phyloP scores from a whole-genome alignment of 768 basidiomycete species.

The Pleurotus tuoliensis region DNA sequence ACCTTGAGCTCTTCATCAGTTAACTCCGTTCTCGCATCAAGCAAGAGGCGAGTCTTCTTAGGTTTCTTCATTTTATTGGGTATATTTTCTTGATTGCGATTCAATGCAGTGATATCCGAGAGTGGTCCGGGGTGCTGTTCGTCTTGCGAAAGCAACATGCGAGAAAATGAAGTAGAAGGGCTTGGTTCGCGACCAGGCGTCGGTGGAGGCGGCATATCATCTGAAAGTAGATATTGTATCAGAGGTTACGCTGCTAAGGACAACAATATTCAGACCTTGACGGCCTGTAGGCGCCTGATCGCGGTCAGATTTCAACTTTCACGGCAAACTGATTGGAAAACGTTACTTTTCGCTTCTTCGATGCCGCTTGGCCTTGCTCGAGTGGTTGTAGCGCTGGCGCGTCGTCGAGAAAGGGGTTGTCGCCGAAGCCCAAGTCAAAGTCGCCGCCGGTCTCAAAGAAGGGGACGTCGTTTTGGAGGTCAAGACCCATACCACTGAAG shows the following conservation, averaged over 20 bases:
- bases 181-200: conserved; percentile 13
- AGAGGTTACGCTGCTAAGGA: too few relatives aligned
- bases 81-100: conserved; percentile 16
- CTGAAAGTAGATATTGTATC: conserved; percentile 3
- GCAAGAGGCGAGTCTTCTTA: conserved; percentile 53
- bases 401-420: conserved; percentile 24
- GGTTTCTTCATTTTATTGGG: conserved; percentile 19
- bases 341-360: conserved; percentile 4
- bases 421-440: conserved; percentile 14
- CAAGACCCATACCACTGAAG: conserved; percentile 13
- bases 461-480: conserved; percentile 11
- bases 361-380: neutral
- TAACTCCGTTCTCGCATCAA: conserved; percentile 75
- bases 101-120: conserved; percentile 23
- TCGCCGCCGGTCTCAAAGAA: conserved; percentile 13
- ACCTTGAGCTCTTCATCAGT: conserved; percentile 83
- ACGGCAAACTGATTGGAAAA: too few relatives aligned
- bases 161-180: conserved; percentile 36
- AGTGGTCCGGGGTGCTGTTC: conserved; percentile 22
- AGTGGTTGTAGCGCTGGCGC: conserved; percentile 2
- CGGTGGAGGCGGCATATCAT: conserved; percentile 14
- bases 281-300: too few relatives aligned
- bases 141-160: conserved; percentile 38
- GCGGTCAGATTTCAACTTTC: too few relatives aligned
- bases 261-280: too few relatives aligned